These are phyloP conservation scores for Didymella lethalis DNA, from an alignment of 2,329 filamentous ascomycete species.

Conservation along the genomic window DNA sequence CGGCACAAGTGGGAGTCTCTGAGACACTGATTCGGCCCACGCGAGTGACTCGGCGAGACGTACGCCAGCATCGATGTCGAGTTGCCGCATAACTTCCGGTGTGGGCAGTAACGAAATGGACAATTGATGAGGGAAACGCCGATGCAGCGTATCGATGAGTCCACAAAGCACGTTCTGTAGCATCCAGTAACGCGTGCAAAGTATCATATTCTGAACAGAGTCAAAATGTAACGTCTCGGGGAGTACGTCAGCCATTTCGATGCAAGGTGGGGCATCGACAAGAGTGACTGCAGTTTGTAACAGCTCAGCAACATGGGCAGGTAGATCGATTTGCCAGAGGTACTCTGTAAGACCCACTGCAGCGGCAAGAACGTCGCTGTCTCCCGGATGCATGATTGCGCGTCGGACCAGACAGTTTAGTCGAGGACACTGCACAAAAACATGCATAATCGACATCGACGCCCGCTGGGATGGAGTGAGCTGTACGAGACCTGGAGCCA, in stretches of 20 bases:
- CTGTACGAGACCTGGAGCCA: slow-evolving; percentile 7
- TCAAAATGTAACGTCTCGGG: slow-evolving; percentile 31
- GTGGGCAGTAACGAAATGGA: slow-evolving; percentile 30
- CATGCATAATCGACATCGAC: slow-evolving; percentile 42
- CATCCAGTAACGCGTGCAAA: slow-evolving; percentile 42
- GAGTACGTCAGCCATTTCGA: slow-evolving; percentile 33
- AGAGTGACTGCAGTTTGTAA: slow-evolving; percentile 26
- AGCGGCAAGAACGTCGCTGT: slow-evolving; percentile 28
- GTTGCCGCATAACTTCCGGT: slow-evolving; percentile 20
- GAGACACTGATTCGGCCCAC: slow-evolving; percentile 33
- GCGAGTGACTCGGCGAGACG: slow-evolving; percentile 32
- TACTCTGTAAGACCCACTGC: slow-evolving; percentile 36
- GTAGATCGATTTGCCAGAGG: slow-evolving; percentile 32
- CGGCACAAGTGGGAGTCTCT: slow-evolving; percentile 35
- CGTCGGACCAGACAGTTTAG: slow-evolving; percentile 33
- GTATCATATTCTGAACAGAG: slow-evolving; percentile 33
- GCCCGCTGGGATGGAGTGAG: slow-evolving; percentile 30
- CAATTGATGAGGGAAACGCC: slow-evolving; percentile 31
- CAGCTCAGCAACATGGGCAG: slow-evolving; percentile 27
- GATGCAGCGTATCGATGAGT: slow-evolving; percentile 34
- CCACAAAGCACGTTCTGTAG: slow-evolving; percentile 36
- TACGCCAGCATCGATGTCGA: slow-evolving; percentile 33
- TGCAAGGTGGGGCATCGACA: slow-evolving; percentile 18
- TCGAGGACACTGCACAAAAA: slow-evolving; percentile 40
- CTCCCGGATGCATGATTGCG: slow-evolving; percentile 30